Conservation (phyloP, 2,329 filamentous ascomycete species). For the Microdochium paspali region DNA sequence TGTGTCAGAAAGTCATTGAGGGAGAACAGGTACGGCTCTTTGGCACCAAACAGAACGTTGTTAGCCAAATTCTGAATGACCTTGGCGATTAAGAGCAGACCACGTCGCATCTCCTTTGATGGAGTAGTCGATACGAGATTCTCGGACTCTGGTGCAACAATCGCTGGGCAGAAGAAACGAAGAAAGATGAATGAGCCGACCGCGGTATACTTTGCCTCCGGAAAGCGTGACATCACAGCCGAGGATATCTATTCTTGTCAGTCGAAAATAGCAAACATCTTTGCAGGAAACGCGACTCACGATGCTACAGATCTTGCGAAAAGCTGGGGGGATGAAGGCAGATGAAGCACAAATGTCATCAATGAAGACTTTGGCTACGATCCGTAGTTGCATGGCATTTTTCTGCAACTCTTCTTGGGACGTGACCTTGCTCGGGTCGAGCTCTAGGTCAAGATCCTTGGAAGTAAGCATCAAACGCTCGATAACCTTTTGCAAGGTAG, state of each 20-base stretch:
- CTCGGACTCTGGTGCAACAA: slow-evolving; percentile 60
- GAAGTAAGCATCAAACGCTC: slow-evolving; percentile 58
- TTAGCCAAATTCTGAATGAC: slow-evolving; percentile 64
- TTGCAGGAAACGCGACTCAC: slow-evolving; percentile 26
- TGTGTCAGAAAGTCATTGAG: slow-evolving; percentile 59
- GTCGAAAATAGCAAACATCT: not conserved
- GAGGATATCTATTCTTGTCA: slow-evolving; percentile 39
- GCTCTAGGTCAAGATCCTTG: slow-evolving; percentile 57
- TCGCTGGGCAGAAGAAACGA: slow-evolving; percentile 64
- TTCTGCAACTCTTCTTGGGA: slow-evolving; percentile 55
- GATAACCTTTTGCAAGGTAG: slow-evolving; percentile 56
- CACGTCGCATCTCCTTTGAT: slow-evolving; percentile 60
- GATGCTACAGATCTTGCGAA: slow-evolving; percentile 59
- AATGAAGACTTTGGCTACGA: slow-evolving; percentile 62
- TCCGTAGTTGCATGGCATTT: slow-evolving; percentile 55
- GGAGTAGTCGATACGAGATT: slow-evolving; percentile 51
- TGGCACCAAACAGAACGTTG: slow-evolving; percentile 62
- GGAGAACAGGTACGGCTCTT: slow-evolving; percentile 65
- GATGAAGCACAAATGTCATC: slow-evolving; percentile 60
- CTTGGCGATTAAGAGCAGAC: slow-evolving; percentile 60
- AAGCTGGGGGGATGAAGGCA: slow-evolving; percentile 50
- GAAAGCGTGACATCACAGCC: slow-evolving; percentile 54
- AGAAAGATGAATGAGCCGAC: slow-evolving; percentile 65
- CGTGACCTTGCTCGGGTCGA: slow-evolving; percentile 52
- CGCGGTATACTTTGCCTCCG: slow-evolving; percentile 62